Evolutionary conservation across 768 basidiomycete genomes (phyloP).

Genomic region (Russula sp.): DNA sequence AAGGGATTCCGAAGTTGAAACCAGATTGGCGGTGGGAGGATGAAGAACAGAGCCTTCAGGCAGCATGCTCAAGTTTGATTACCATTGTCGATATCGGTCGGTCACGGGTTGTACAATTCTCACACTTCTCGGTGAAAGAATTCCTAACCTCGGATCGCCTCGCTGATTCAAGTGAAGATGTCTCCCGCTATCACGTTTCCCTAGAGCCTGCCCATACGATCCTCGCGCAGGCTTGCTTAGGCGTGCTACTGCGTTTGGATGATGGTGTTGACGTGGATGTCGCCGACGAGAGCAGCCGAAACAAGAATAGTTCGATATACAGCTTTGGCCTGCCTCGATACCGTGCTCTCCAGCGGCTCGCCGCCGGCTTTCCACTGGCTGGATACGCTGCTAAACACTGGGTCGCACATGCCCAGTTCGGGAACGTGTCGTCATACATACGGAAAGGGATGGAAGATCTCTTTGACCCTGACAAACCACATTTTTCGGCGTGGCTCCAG

Average conservation of each 20-base stretch:
- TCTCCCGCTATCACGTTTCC: background rate
- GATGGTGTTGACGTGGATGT: background rate
- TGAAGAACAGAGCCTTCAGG: background rate
- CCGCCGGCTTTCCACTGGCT: background rate
- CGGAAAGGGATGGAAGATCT: background rate
- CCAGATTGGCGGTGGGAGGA: background rate
- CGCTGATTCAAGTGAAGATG: background rate
- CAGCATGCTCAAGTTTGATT: background rate
- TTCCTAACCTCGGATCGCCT: background rate
- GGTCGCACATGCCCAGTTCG: background rate
- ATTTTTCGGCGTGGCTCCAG: background rate
- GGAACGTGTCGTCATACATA: background rate
- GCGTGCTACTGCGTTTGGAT: background rate
- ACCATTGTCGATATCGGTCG: background rate
- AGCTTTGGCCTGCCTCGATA: no score
- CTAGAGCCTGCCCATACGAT: background rate
- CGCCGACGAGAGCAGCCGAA: no score
- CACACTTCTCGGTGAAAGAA: background rate
- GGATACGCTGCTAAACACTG: background rate
- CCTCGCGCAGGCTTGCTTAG: background rate
- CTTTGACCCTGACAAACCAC: background rate
- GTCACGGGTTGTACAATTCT: background rate
- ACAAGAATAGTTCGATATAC: no score
- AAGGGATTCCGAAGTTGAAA: background rate
- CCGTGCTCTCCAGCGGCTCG: no score